Conservation (phyloP, 805 yeast species). For the Starmerella potacharoeniae region DNA sequence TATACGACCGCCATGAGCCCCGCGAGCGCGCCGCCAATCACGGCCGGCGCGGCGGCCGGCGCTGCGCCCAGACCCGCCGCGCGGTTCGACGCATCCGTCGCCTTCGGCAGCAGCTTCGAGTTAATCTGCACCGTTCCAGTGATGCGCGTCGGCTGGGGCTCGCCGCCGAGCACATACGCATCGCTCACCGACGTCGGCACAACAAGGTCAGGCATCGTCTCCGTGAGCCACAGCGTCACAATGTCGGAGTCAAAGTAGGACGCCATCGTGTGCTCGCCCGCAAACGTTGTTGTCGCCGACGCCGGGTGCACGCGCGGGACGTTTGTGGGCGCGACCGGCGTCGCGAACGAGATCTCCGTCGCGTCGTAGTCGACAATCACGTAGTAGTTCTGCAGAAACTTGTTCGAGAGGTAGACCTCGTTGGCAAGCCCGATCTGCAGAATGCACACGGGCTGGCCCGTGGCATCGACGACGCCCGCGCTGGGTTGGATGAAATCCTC, state of each 20-base stretch:
- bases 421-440: constrained; percentile 8
- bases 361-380: constrained; percentile 13
- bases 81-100: constrained; percentile 7
- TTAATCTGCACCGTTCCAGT: not conserved
- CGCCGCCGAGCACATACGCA: not conserved
- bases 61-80: no score
- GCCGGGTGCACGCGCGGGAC: not conserved
- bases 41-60: not conserved
- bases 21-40: not conserved
- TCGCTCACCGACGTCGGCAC: not conserved
- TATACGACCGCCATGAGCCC: not conserved
- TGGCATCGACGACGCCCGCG: not conserved
- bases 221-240: not conserved
- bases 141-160: not conserved
- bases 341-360: constrained; percentile 8
- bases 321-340: not conserved
- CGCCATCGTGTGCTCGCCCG: not conserved
- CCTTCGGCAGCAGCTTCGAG: not conserved
- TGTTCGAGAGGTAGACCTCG: constrained; percentile 9
- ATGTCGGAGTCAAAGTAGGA: not conserved
- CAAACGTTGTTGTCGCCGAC: not conserved
- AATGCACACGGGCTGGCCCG: constrained; percentile 8
- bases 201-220: not conserved
- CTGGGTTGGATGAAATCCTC: not conserved
- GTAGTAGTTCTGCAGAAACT: constrained; percentile 7